phyloP scores from a whole-genome alignment of 768 basidiomycete genomes.

The Lactarius deliciosus region DNA sequence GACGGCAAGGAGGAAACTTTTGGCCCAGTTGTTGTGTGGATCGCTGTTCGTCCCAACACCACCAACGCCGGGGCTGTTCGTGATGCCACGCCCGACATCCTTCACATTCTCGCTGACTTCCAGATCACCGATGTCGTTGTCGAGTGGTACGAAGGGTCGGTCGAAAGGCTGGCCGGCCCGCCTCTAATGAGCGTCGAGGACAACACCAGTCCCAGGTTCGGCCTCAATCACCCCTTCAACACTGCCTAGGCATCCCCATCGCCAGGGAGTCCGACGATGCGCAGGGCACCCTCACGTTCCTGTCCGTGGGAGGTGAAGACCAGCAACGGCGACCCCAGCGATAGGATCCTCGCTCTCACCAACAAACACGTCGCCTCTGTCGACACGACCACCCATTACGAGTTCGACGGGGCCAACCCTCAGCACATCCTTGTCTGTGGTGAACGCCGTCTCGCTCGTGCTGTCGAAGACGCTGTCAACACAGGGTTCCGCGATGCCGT shows the following conservation, averaged over 20 bases:
- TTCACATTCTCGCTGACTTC: constrained; percentile 37
- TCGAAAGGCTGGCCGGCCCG: constrained; percentile 8
- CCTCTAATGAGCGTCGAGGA: neutral
- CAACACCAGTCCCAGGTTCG: constrained; percentile 24
- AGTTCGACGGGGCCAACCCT: constrained; percentile 29
- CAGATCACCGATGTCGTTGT: constrained; percentile 36
- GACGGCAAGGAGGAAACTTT: no score
- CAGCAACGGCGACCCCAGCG: no score
- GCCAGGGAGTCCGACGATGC: constrained; percentile 31
- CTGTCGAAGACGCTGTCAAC: constrained; percentile 22
- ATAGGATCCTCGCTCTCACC: constrained; percentile 27
- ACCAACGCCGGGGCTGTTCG: constrained; percentile 24
- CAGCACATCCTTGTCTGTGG: constrained; percentile 30
- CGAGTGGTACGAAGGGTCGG: no score
- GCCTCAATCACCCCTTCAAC: constrained; percentile 33
- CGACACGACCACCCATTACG: constrained; percentile 32
- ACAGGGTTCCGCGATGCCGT: constrained; percentile 18
- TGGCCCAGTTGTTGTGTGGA: no score
- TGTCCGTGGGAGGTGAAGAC: no score
- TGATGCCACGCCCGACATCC: constrained; percentile 40
- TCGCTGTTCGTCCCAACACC: no score
- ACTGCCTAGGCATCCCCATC: constrained; percentile 37
- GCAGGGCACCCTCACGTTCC: no score
- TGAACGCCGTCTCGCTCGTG: constrained; percentile 24
- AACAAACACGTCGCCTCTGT: constrained; percentile 32